Evolutionary conservation across 345 rosid species (phyloP).

Genomic region (Clausena lansium): DNA sequence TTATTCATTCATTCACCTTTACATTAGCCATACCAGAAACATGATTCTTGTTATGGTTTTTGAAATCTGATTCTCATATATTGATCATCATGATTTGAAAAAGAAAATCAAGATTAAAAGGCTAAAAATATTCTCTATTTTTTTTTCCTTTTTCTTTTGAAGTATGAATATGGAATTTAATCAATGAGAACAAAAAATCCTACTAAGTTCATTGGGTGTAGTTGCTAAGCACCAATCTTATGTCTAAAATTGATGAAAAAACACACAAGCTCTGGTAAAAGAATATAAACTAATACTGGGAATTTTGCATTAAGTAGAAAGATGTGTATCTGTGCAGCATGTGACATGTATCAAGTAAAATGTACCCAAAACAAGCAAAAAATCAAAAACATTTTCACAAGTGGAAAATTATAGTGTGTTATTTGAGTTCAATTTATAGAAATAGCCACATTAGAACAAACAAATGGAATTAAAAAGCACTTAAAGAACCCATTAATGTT

Average conservation of each 20-base stretch:
- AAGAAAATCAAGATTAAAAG: background rate
- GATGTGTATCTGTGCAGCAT: slow-evolving; percentile 30
- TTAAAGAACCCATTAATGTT: slow-evolving; percentile 17
- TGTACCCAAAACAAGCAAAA: slow-evolving; percentile 21
- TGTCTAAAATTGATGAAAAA: slow-evolving; percentile 27
- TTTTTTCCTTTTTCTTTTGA: background rate
- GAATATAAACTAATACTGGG: slow-evolving; percentile 20
- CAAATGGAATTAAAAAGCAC: slow-evolving; percentile 22
- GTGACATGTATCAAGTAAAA: slow-evolving; percentile 23
- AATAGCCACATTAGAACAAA: slow-evolving; percentile 18
- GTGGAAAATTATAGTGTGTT: slow-evolving; percentile 14
- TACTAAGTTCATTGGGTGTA: slow-evolving; percentile 9
- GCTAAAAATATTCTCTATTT: slow-evolving; percentile 7
- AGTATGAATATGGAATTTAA: slow-evolving; percentile 7
- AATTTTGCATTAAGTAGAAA: slow-evolving; percentile 23
- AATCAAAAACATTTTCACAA: slow-evolving; percentile 9
- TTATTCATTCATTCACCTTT: background rate
- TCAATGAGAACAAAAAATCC: background rate
- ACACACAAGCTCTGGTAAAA: slow-evolving; percentile 19
- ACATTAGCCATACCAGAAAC: slow-evolving; percentile 6
- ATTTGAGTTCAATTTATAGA: slow-evolving; percentile 10
- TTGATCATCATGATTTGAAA: slow-evolving; percentile 3
- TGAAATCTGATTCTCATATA: slow-evolving; percentile 28
- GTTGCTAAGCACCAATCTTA: slow-evolving; percentile 26
- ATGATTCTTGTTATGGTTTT: slow-evolving; percentile 21